These are phyloP conservation scores for Trichoderma lentiforme DNA, from an alignment of 2,329 filamentous ascomycete genomes.

Conservation along the genomic window DNA sequence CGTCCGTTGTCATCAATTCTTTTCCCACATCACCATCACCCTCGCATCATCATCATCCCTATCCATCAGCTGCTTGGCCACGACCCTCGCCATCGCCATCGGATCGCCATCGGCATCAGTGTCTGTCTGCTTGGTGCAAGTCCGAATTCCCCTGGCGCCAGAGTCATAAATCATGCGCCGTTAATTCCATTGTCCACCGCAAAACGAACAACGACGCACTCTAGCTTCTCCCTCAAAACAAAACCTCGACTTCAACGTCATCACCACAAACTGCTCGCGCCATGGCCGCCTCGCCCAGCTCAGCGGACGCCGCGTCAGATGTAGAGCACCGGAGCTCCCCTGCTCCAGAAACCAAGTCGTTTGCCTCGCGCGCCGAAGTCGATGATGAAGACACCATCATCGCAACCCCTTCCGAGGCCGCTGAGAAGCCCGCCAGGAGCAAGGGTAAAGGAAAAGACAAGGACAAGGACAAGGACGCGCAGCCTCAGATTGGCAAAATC, in stretches of 20 bases:
- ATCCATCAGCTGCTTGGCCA: background rate
- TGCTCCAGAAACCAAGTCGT: conserved; percentile 43
- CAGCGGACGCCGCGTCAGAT: conserved; percentile 43
- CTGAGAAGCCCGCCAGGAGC: conserved; percentile 37
- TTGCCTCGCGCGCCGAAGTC: conserved; percentile 42
- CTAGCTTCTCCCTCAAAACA: background rate
- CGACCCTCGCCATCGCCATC: background rate
- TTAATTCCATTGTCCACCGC: conserved; percentile 20
- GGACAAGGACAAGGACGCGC: conserved; percentile 34
- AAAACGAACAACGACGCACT: background rate
- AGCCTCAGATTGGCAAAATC: conserved; percentile 62
- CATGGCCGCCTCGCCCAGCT: conserved; percentile 43
- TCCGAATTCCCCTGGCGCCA: background rate
- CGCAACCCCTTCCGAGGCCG: conserved; percentile 41
- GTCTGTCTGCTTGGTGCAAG: background rate
- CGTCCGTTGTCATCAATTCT: background rate
- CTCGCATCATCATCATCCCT: background rate
- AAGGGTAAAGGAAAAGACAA: conserved; percentile 34
- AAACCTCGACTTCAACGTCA: background rate
- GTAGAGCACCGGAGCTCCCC: conserved; percentile 47
- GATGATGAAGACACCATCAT: conserved; percentile 48
- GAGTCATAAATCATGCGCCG: conserved; percentile 20
- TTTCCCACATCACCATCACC: background rate
- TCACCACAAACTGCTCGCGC: conserved; percentile 16
- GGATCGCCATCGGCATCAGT: background rate